A percentile compares a stretch with the other conserved stretches of the same genome.
Evolutionary conservation across 2,329 filamentous ascomycete genomes (phyloP).

Genomic region (Penicillium corylophilum): DNA sequence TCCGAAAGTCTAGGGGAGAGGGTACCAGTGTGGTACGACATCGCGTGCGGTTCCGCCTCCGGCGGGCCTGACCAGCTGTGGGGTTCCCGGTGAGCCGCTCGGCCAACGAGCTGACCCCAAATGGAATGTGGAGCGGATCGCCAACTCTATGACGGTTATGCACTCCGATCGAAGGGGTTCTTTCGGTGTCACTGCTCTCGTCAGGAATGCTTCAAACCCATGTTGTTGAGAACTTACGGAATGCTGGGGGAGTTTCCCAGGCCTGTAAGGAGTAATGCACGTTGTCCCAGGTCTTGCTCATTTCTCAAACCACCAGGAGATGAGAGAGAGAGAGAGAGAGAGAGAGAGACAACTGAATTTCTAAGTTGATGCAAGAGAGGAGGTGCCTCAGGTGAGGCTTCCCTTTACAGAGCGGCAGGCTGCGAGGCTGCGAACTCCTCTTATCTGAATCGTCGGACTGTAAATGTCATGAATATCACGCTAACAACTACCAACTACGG

Average conservation of each 20-base stretch:
- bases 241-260: background rate
- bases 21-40: constrained; percentile 27
- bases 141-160: constrained; percentile 14
- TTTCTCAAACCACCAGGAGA: background rate
- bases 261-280: background rate
- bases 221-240: background rate
- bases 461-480: background rate
- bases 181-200: background rate
- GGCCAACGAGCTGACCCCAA: constrained; percentile 15
- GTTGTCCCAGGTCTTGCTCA: background rate
- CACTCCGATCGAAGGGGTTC: constrained; percentile 1
- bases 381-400: background rate
- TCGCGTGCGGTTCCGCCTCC: constrained; percentile 30
- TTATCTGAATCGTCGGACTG: background rate
- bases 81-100: constrained; percentile 18
- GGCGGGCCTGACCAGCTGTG: constrained; percentile 24
- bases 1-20: constrained; percentile 67
- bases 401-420: background rate
- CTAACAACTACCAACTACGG: background rate
- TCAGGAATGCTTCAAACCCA: constrained; percentile 5
- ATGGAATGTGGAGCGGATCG: constrained; percentile 26
- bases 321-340: background rate
- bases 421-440: background rate
- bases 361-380: background rate
- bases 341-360: background rate